Conservation (phyloP, 2,329 filamentous ascomycete genomes). For the Colletotrichum agaves region DNA sequence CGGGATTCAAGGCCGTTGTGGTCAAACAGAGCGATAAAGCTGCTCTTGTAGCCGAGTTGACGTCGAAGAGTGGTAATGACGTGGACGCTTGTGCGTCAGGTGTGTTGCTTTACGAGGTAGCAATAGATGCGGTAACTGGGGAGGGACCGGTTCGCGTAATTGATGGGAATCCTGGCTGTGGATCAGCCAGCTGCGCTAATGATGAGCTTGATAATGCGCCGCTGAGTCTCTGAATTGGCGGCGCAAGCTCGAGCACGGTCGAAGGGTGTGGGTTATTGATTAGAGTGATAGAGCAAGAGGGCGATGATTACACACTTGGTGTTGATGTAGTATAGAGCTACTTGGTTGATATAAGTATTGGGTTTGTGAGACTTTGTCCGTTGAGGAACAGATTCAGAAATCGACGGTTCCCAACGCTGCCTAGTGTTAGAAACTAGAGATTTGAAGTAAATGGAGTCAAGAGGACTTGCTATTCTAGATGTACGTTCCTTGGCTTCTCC, state of each 20-base stretch:
- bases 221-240: conserved; percentile 30
- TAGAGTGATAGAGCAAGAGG: not conserved
- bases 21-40: conserved; percentile 41
- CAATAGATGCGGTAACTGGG: conserved; percentile 44
- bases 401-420: not conserved
- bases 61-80: conserved; percentile 43
- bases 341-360: not conserved
- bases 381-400: not conserved
- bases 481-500: not conserved
- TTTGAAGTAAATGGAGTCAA: not conserved
- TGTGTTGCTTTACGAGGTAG: conserved; percentile 49
- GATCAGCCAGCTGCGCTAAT: conserved; percentile 41
- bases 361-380: not conserved
- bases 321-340: not conserved
- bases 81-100: conserved; percentile 45
- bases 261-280: conserved; percentile 12
- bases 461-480: not conserved
- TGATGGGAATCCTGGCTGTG: conserved; percentile 45
- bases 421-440: not conserved
- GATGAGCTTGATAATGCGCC: conserved; percentile 48
- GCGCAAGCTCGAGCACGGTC: not conserved
- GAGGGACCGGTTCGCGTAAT: conserved; percentile 47
- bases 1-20: conserved; percentile 44
- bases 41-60: conserved; percentile 47
- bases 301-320: conserved; percentile 19